A percentile compares a stretch with the other conserved stretches of the same genome.
Evolutionary conservation across 225 moss, liverwort and hornwort species (phyloP).

Genomic region (Sphagnum contortum): DNA sequence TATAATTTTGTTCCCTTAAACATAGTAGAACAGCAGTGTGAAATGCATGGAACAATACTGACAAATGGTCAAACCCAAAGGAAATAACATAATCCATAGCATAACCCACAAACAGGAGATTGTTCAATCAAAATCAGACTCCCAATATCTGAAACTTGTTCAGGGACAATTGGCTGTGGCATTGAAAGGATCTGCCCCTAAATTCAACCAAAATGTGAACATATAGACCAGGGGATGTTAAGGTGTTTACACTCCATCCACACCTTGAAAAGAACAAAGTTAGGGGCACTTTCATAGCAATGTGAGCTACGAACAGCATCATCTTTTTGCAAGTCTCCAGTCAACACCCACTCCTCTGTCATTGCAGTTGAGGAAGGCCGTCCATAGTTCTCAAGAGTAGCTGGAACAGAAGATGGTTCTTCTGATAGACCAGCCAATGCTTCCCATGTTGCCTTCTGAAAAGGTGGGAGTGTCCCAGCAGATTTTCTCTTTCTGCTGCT

Average conservation of each 20-base stretch:
- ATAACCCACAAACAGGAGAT: too few relatives aligned
- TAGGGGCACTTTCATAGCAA: constrained; percentile 92
- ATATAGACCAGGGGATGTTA: too few relatives aligned
- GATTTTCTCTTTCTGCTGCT: constrained; percentile 75
- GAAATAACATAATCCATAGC: too few relatives aligned
- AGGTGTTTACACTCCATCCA: background rate
- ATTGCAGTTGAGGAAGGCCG: constrained; percentile 65
- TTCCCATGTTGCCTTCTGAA: constrained; percentile 93
- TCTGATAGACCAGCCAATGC: constrained; percentile 93
- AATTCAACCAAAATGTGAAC: too few relatives aligned
- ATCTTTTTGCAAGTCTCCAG: constrained; percentile 79
- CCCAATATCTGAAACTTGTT: too few relatives aligned
- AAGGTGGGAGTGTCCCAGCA: constrained; percentile 71
- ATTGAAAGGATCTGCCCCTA: too few relatives aligned
- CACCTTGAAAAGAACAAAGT: constrained; percentile 91
- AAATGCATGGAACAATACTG: too few relatives aligned
- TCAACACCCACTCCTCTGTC: constrained; percentile 88
- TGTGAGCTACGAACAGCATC: constrained; percentile 79
- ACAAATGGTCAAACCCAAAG: too few relatives aligned
- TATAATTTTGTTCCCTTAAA: too few relatives aligned
- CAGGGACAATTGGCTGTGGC: too few relatives aligned
- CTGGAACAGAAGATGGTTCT: constrained; percentile 32
- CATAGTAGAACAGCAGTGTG: too few relatives aligned
- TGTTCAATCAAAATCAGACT: too few relatives aligned
- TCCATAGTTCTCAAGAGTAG: constrained; percentile 60